A percentile compares a stretch with the other conserved stretches of the same genome.
Conservation (phyloP, 2,329 filamentous ascomycete species). For the Onygena corvina region DNA sequence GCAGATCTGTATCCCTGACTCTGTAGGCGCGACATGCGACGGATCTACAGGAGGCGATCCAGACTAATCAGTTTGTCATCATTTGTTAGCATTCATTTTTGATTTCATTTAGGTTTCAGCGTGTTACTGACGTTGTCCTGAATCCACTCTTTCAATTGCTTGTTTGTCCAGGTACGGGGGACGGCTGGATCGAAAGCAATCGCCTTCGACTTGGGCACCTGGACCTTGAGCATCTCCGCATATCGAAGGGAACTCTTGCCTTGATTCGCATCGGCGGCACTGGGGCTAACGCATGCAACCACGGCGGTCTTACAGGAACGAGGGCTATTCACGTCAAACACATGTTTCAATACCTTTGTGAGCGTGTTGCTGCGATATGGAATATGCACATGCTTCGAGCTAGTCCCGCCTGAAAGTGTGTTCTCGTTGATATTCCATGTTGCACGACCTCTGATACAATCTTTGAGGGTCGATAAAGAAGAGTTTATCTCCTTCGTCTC, state of each 20-base stretch:
- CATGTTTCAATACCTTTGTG: conserved; percentile 5
- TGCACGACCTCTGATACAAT: neutral
- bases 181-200: neutral
- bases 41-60: neutral
- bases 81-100: neutral
- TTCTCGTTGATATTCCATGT: conserved; percentile 3
- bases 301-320: conserved; percentile 5
- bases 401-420: neutral
- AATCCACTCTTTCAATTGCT: conserved; percentile 1
- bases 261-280: conserved; percentile 1
- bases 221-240: conserved; percentile 2
- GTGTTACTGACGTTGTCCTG: neutral
- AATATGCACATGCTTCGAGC: conserved; percentile 4
- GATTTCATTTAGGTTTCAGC: neutral
- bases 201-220: neutral
- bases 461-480: neutral
- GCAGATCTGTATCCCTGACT: neutral
- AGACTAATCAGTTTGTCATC: neutral
- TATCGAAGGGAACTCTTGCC: conserved; percentile 5
- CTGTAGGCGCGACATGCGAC: conserved; percentile 1
- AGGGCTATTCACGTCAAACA: conserved; percentile 5
- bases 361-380: neutral
- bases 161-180: conserved; percentile 4
- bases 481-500: conserved; percentile 1
- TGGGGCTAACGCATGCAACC: conserved; percentile 6